Evolutionary conservation across 768 basidiomycete genomes (phyloP).

Genomic region (Lactarius hengduanensis): DNA sequence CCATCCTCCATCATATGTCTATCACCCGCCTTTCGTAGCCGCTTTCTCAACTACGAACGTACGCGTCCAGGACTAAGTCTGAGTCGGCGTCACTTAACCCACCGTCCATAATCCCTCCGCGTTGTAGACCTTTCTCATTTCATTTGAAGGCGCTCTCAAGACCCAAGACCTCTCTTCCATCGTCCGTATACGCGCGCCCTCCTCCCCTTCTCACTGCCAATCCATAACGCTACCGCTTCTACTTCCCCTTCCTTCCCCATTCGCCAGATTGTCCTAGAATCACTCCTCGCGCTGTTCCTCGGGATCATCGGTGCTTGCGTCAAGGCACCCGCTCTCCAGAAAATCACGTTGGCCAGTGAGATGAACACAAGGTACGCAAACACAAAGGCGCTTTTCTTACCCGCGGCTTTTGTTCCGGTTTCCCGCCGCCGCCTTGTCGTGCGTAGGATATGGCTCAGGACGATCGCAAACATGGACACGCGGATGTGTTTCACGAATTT

Average conservation of each 20-base stretch:
- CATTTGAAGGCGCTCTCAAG: conserved; percentile 61
- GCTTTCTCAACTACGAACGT: conserved; percentile 85
- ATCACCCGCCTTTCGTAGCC: conserved; percentile 42
- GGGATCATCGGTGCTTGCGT: conserved; percentile 77
- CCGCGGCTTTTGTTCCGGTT: not conserved
- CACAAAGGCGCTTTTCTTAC: not conserved
- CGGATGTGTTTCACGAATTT: conserved; percentile 28
- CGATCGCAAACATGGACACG: conserved; percentile 29
- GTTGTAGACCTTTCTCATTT: conserved; percentile 65
- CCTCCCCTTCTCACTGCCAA: not conserved
- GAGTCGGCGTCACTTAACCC: not conserved
- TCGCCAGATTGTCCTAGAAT: conserved; percentile 64
- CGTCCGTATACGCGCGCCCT: conserved; percentile 43
- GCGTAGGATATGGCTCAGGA: conserved; percentile 17
- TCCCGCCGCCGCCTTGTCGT: not conserved
- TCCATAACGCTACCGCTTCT: not conserved
- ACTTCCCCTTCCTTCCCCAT: not conserved
- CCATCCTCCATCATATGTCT: no score
- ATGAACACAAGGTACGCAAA: conserved; percentile 71
- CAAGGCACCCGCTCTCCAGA: conserved; percentile 64
- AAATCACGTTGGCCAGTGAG: conserved; percentile 88
- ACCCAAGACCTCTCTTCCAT: conserved; percentile 64
- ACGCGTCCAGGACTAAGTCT: conserved; percentile 33
- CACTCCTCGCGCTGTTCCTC: conserved; percentile 57
- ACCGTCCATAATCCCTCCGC: not conserved